phyloP scores from a whole-genome alignment of 192 early-diverging fungal species.

The Borealophlyctis nickersoniae region DNA sequence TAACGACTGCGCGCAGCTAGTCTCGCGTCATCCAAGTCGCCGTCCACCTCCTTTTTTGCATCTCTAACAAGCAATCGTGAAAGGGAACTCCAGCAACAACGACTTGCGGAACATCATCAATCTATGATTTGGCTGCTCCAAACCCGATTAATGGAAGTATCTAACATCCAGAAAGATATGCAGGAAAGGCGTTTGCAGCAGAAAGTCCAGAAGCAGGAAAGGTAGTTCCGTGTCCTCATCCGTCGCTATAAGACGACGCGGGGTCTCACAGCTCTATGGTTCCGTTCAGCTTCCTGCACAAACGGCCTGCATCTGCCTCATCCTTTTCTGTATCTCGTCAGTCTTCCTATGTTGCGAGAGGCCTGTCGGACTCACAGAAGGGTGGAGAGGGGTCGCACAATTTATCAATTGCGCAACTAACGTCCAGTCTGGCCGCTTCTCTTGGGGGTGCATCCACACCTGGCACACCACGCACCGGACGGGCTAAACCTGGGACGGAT shows the following conservation, averaged over 20 bases:
- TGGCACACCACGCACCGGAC: no score
- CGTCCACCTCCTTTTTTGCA: not conserved
- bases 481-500: not conserved
- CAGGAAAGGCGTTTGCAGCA: slow-evolving; percentile 31
- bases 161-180: slow-evolving; percentile 27
- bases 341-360: no score
- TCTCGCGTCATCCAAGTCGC: no score
- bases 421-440: slow-evolving; percentile 1
- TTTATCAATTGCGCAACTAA: not conserved
- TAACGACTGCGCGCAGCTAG: not conserved
- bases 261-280: no score
- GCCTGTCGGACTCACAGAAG: no score
- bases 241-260: no score
- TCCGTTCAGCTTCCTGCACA: no score
- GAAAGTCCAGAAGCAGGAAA: slow-evolving; percentile 12
- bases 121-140: slow-evolving; percentile 38
- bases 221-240: no score
- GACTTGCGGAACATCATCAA: slow-evolving; percentile 32
- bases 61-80: slow-evolving; percentile 1
- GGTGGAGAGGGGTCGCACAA: no score
- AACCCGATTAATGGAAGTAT: slow-evolving; percentile 33
- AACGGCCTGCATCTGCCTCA: no score
- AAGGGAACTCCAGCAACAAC: slow-evolving; percentile 4
- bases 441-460: no score
- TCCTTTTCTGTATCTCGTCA: no score